Conservation (phyloP, 1,139 yeast genomes). For the Blastobotrys aristatus region DNA sequence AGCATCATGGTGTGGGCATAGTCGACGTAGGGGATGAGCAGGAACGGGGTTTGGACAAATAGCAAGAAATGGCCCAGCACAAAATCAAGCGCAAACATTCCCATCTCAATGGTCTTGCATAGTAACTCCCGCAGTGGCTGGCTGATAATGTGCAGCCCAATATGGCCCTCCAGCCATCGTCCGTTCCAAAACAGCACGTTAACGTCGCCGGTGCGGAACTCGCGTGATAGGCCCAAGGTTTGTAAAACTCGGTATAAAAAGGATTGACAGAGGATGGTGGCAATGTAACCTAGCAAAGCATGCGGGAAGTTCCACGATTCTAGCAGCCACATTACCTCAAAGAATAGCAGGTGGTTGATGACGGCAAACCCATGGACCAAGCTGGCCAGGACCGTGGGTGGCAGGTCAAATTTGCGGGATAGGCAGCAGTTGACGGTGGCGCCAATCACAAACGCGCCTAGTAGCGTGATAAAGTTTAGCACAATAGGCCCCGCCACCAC, state of each 20-base stretch:
- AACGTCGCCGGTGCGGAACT: constrained; percentile 49
- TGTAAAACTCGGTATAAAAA: constrained; percentile 46
- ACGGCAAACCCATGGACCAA: constrained; percentile 83
- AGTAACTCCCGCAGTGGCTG: constrained; percentile 67
- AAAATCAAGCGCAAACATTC: constrained; percentile 67
- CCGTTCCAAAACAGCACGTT: constrained; percentile 89
- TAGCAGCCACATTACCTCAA: constrained; percentile 57
- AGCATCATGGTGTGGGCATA: constrained; percentile 74
- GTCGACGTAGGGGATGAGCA: constrained; percentile 67
- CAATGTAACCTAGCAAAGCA: constrained; percentile 52
- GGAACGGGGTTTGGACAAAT: constrained; percentile 54
- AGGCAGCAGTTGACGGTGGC: constrained; percentile 61
- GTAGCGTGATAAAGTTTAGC: constrained; percentile 42
- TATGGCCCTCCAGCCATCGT: constrained; percentile 56
- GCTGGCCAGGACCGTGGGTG: constrained; percentile 91
- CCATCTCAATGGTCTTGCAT: constrained; percentile 65
- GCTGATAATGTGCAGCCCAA: constrained; percentile 53
- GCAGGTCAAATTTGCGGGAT: constrained; percentile 96
- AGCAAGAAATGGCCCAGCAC: constrained; percentile 60
- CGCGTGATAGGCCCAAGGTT: constrained; percentile 51
- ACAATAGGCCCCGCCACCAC: constrained; percentile 51
- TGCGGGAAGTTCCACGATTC: constrained; percentile 61
- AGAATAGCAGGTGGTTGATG: constrained; percentile 46
- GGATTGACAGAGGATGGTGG: constrained; percentile 53
- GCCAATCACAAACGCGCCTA: constrained; percentile 47